A percentile compares a stretch with the other conserved stretches of the same genome.
phyloP scores from a whole-genome alignment of 805 yeast species.

The Metschnikowia continentalis region DNA sequence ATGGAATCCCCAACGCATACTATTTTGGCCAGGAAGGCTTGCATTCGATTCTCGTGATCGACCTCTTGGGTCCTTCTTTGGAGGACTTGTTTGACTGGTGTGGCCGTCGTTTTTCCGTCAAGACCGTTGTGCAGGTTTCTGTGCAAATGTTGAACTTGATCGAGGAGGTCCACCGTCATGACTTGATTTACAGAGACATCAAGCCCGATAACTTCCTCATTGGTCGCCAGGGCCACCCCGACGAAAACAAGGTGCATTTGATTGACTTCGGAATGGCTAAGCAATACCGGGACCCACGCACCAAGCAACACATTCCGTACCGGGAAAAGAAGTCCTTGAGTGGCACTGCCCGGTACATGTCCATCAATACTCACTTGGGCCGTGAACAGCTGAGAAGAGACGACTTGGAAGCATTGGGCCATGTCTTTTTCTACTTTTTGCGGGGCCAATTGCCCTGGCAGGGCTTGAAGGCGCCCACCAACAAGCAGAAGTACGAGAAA shows the following conservation, averaged over 20 bases:
- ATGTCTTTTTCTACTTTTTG: slow-evolving; percentile 89
- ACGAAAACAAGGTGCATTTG: slow-evolving; percentile 64
- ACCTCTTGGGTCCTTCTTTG: slow-evolving; percentile 72
- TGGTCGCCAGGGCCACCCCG: slow-evolving; percentile 56
- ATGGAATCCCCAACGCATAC: slow-evolving; percentile 79
- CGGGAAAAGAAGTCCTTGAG: slow-evolving; percentile 94
- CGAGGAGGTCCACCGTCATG: slow-evolving; percentile 71
- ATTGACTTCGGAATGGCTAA: slow-evolving; percentile 89
- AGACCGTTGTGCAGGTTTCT: slow-evolving; percentile 71
- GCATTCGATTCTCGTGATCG: slow-evolving; percentile 73
- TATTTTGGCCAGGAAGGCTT: slow-evolving; percentile 84
- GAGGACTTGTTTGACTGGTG: slow-evolving; percentile 89
- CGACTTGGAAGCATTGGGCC: slow-evolving; percentile 91
- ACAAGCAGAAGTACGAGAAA: slow-evolving; percentile 94
- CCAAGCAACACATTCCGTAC: slow-evolving; percentile 81
- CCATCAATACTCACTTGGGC: slow-evolving; percentile 93
- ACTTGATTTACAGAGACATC: slow-evolving; percentile 74
- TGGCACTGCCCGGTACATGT: slow-evolving; percentile 96
- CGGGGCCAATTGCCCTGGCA: slow-evolving; percentile 98
- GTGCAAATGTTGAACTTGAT: slow-evolving; percentile 73
- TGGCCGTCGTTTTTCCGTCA: slow-evolving; percentile 65
- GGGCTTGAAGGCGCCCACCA: slow-evolving; percentile 94
- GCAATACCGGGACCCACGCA: slow-evolving; percentile 74
- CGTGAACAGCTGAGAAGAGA: slow-evolving; percentile 96
- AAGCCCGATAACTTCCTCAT: slow-evolving; percentile 81